phyloP scores from a whole-genome alignment of 176 grass and related monocot genomes.

The Oryza meyeriana region DNA sequence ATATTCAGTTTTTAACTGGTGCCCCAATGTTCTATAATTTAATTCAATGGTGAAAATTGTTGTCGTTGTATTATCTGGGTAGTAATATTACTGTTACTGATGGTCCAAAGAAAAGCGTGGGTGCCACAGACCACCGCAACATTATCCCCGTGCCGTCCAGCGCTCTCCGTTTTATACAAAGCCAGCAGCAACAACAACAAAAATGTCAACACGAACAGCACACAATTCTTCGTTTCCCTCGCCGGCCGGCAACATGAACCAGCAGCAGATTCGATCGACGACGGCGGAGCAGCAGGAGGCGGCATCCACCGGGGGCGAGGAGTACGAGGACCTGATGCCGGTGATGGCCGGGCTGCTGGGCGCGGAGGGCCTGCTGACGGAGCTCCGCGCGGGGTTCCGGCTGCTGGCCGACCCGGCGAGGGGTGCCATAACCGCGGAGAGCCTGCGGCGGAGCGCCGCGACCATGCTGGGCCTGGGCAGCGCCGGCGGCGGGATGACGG shows the following conservation, averaged over 20 bases:
- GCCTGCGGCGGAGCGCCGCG: slow-evolving; percentile 51
- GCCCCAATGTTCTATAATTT: no score
- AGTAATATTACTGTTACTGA: background rate
- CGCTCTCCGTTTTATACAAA: background rate
- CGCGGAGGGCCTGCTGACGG: slow-evolving; percentile 51
- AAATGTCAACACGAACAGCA: background rate
- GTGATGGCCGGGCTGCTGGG: slow-evolving; percentile 65
- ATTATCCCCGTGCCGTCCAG: background rate
- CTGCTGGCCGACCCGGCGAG: slow-evolving; percentile 51
- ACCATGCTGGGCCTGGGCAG: slow-evolving; percentile 41
- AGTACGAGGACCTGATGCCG: slow-evolving; percentile 82
- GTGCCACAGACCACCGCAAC: background rate
- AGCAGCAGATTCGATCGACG: background rate
- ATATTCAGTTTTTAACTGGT: no score
- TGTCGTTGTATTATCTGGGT: no score
- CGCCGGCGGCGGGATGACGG: slow-evolving; percentile 26
- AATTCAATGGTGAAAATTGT: no score
- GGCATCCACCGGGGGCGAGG: background rate
- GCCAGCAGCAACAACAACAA: background rate
- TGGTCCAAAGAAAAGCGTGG: background rate
- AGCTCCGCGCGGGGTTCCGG: slow-evolving; percentile 69
- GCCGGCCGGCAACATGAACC: background rate
- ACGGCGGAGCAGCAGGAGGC: background rate
- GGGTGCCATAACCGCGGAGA: slow-evolving; percentile 62
- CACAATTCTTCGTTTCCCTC: no score